A percentile compares a stretch with the other conserved stretches of the same genome.
These are phyloP conservation scores for Corynascus novoguineensis DNA, from an alignment of 495 filamentous ascomycete genomes.

Conservation along the genomic window DNA sequence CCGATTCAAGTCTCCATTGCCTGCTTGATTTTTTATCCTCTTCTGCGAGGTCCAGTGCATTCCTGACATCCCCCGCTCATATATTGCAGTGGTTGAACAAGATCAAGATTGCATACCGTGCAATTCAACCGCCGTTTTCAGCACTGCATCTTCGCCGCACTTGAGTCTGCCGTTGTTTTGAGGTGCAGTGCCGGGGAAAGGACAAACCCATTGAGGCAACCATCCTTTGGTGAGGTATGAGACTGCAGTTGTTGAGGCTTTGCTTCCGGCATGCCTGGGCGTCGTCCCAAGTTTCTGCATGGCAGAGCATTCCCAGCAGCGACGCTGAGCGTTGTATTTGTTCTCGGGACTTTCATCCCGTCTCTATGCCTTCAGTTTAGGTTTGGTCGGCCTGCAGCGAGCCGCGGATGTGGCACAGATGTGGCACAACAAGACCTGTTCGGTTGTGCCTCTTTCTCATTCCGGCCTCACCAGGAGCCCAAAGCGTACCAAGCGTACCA, in stretches of 20 bases:
- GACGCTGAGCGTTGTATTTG: conserved; percentile 13
- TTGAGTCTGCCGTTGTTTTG: no score
- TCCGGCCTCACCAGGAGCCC: conserved; percentile 16
- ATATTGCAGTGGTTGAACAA: no score
- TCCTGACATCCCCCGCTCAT: no score
- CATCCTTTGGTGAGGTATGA: not conserved
- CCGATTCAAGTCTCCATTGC: no score
- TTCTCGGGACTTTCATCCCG: conserved; percentile 28
- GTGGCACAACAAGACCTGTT: conserved; percentile 17
- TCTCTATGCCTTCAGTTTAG: conserved; percentile 26
- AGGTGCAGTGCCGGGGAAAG: no score
- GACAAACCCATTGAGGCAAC: not conserved
- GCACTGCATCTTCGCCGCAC: not conserved
- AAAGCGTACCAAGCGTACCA: conserved; percentile 19
- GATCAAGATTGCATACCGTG: no score
- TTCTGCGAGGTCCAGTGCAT: no score
- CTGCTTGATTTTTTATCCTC: no score
- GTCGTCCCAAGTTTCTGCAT: conserved; percentile 23
- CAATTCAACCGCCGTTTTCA: not conserved
- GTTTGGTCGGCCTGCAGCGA: conserved; percentile 18
- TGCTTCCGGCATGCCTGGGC: conserved; percentile 5
- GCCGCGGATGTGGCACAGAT: conserved; percentile 22
- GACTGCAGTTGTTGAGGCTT: not conserved
- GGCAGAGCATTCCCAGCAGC: conserved; percentile 8
- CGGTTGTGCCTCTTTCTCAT: conserved; percentile 17